Conservation (phyloP, 176 grass and related monocot species). For the Carex scoparia region DNA sequence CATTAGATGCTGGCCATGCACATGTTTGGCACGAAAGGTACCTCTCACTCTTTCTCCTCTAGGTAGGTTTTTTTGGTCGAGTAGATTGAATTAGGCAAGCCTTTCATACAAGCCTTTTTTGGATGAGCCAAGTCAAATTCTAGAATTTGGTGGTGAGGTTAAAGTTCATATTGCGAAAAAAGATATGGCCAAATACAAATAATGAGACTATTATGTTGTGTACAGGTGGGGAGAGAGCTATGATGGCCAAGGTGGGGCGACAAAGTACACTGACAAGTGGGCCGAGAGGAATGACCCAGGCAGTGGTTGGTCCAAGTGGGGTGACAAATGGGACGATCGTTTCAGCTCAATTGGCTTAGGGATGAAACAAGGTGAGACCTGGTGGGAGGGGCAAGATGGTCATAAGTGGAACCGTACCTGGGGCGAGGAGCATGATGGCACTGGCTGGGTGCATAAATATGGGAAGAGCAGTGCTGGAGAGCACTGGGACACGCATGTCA, state of each 20-base stretch:
- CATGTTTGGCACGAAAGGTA: constrained; percentile 99
- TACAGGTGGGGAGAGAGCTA: constrained; percentile 89
- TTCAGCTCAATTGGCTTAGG: constrained; percentile 49
- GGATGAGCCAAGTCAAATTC: background rate
- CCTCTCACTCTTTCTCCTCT: background rate
- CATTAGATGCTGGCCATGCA: constrained; percentile 86
- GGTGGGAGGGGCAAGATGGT: constrained; percentile 79
- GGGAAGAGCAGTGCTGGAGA: constrained; percentile 82
- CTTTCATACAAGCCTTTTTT: background rate
- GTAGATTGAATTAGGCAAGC: background rate
- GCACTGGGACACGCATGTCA: constrained; percentile 84
- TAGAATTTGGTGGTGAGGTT: background rate
- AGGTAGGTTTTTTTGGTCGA: background rate
- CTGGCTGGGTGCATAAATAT: constrained; percentile 92
- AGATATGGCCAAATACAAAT: background rate
- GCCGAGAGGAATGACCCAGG: constrained; percentile 58
- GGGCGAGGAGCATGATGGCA: constrained; percentile 75
- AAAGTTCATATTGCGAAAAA: background rate
- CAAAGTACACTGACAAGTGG: constrained; percentile 96
- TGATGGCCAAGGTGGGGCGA: constrained; percentile 60
- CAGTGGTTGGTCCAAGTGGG: constrained; percentile 82
- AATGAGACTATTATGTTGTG: background rate
- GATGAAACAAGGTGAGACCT: constrained; percentile 79
- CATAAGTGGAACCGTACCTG: constrained; percentile 92
- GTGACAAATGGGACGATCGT: constrained; percentile 89